phyloP scores from a whole-genome alignment of 2,329 filamentous ascomycete species.

The Cyphellophora attinorum region DNA sequence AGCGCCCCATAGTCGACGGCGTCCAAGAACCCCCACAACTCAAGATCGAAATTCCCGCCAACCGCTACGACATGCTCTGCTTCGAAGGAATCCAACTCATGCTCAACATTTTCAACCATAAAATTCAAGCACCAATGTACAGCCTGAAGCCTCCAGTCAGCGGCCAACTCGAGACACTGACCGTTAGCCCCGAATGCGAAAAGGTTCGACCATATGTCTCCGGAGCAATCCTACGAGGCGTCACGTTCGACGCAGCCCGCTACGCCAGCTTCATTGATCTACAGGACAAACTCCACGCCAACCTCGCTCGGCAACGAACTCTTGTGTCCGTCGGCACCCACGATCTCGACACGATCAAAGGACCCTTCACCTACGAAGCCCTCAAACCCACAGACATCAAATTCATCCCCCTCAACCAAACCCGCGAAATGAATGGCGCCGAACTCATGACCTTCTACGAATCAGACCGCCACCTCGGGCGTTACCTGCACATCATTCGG shows the following conservation, averaged over 20 bases:
- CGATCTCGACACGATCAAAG: conserved; percentile 85
- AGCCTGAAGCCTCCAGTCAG: conserved; percentile 60
- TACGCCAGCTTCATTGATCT: conserved; percentile 97
- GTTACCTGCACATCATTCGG: conserved; percentile 86
- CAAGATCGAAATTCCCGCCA: conserved; percentile 96
- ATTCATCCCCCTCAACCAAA: conserved; percentile 86
- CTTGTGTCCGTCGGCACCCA: conserved; percentile 96
- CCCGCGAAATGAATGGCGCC: conserved; percentile 73
- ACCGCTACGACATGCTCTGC: conserved; percentile 87
- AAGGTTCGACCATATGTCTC: conserved; percentile 81
- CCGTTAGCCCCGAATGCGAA: conserved; percentile 64
- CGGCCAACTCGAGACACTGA: conserved; percentile 70
- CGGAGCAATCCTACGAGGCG: conserved; percentile 76
- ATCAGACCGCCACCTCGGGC: conserved; percentile 83
- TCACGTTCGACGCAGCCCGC: conserved; percentile 81
- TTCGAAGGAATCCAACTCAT: conserved; percentile 95
- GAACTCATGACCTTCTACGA: conserved; percentile 93
- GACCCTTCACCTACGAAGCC: conserved; percentile 94
- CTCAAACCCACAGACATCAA: conserved; percentile 83
- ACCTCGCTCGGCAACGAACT: conserved; percentile 84
- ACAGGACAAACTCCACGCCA: conserved; percentile 96
- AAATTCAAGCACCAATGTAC: conserved; percentile 68
- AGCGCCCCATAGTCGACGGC: conserved; percentile 64
- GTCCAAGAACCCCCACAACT: conserved; percentile 82
- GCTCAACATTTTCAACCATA: conserved; percentile 87